Evolutionary conservation across 352 stramenopile genomes (phyloP), one percentile per base, ranked within the genome.

Genomic region (Aphanomyces euteiches): DNA sequence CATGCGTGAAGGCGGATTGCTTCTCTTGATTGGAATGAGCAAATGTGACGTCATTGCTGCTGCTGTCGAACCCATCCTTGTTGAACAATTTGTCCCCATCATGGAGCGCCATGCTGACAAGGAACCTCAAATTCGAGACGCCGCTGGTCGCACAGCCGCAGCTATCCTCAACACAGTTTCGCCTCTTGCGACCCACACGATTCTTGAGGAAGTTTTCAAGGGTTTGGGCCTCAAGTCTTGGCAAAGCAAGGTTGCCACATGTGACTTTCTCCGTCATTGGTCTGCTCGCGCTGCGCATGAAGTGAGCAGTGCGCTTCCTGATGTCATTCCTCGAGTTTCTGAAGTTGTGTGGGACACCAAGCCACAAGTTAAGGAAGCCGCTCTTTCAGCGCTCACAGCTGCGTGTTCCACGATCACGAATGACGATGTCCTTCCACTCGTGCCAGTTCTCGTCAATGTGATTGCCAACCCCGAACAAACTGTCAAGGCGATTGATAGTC

Each of bases 321-420:
- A 94, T 72, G 84, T 98, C 69, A 95, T 98, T 72, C 93, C 93
- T 0, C 83, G 85, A 17, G 77, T 98, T 0, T 95, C 84, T 1
- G 77, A 86, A 15, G 87, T 96, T 78, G 90, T 98, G 19, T 98
- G 90, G 89, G 93, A 98, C 78, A 98, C 93, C 17, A 97, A 97
- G 77, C 86, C 90, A 43, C 90, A 98, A 78, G 93, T 97, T 4
- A 90, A 93, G 60, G 88, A 92, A 47, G 83, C 85, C 5, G 82
- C 92, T 38, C 77, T 86, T 10, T 72, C 78, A 8, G 79, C 88
- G 21, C 75, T 98, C 3, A 89, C 90, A 38, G 83, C 81, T 8
- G 87, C 93, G 48, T 98, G 90, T 75, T 79, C 87, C 47, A 94
- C 91, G 56, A 97, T 97, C 74, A 79, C 72, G 53, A 98, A 98